Conservation (phyloP, 2,329 filamentous ascomycete species). For the Chaetomium strumarium region DNA sequence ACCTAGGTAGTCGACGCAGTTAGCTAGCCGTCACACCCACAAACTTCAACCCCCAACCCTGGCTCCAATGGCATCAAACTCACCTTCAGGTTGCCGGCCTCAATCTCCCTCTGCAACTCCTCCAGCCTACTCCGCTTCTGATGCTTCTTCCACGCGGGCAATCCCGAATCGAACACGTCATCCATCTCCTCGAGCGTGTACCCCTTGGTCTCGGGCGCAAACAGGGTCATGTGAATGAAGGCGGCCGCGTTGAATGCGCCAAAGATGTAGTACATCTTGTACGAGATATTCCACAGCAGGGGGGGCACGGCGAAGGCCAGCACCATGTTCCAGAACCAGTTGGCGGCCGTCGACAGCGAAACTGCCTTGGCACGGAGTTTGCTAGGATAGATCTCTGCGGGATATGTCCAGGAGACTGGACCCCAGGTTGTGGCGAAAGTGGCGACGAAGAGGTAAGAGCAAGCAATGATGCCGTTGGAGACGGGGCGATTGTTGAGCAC, state of each 20-base stretch:
- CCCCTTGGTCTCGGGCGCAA: conserved; percentile 60
- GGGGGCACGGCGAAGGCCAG: conserved; percentile 49
- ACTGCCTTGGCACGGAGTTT: conserved; percentile 41
- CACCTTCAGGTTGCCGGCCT: conserved; percentile 39
- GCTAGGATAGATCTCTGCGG: conserved; percentile 41
- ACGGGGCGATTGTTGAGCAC: conserved; percentile 45
- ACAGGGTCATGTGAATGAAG: conserved; percentile 62
- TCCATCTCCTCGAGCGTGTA: conserved; percentile 74
- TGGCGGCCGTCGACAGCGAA: conserved; percentile 36
- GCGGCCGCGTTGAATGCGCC: conserved; percentile 64
- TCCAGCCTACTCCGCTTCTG: conserved; percentile 41
- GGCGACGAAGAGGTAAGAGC: conserved; percentile 67
- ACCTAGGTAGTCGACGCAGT: too few species aligned
- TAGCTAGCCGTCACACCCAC: too few species aligned
- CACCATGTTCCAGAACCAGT: conserved; percentile 46
- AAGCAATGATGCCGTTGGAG: conserved; percentile 60
- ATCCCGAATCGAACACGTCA: conserved; percentile 59
- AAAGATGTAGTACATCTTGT: conserved; percentile 64
- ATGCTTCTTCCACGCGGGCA: conserved; percentile 51
- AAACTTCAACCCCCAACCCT: too few species aligned
- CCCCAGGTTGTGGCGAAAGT: conserved; percentile 54
- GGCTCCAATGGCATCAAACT: not conserved
- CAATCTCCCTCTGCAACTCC: conserved; percentile 42
- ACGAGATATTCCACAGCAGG: conserved; percentile 45
- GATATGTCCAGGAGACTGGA: conserved; percentile 45